Evolutionary conservation across 1,139 yeast genomes (phyloP).

Genomic region (Saccharomyces hybrid): DNA sequence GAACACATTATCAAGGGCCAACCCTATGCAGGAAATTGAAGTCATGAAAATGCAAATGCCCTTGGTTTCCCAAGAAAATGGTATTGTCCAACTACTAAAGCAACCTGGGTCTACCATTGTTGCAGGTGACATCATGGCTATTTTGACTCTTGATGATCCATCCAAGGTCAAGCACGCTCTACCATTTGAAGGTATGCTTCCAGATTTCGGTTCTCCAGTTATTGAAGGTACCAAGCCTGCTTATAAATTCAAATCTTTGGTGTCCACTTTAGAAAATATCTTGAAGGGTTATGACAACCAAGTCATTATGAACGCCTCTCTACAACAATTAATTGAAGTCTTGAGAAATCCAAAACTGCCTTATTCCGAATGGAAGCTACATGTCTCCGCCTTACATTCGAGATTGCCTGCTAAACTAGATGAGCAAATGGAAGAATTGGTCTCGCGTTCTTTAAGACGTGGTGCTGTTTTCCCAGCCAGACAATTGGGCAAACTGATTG

Average conservation of each 20-base stretch:
- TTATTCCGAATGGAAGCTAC: conserved; percentile 82
- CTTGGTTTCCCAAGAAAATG: conserved; percentile 83
- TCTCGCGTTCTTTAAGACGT: conserved; percentile 63
- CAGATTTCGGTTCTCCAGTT: conserved; percentile 76
- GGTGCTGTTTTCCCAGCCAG: conserved; percentile 89
- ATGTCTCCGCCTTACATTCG: conserved; percentile 84
- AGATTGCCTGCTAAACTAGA: conserved; percentile 78
- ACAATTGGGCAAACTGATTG: conserved; percentile 53
- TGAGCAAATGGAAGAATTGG: conserved; percentile 51
- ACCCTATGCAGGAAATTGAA: conserved; percentile 94
- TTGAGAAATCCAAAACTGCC: conserved; percentile 79
- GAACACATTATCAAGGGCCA: conserved; percentile 90
- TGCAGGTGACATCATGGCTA: conserved; percentile 96
- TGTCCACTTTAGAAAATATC: conserved; percentile 63
- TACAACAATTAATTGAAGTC: conserved; percentile 62
- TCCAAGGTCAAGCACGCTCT: conserved; percentile 93
- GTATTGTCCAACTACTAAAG: conserved; percentile 83
- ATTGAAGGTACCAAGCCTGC: conserved; percentile 78
- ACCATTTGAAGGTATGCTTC: conserved; percentile 91
- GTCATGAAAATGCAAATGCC: conserved; percentile 99
- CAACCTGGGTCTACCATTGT: conserved; percentile 97
- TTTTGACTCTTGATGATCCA: conserved; percentile 90
- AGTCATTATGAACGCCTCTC: conserved; percentile 79
- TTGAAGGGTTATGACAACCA: conserved; percentile 91
- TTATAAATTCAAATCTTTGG: conserved; percentile 57